Base-by-base conservation (phyloP, 1,139 yeast genomes). In the Blastobotrys malaysiensis region DNA sequence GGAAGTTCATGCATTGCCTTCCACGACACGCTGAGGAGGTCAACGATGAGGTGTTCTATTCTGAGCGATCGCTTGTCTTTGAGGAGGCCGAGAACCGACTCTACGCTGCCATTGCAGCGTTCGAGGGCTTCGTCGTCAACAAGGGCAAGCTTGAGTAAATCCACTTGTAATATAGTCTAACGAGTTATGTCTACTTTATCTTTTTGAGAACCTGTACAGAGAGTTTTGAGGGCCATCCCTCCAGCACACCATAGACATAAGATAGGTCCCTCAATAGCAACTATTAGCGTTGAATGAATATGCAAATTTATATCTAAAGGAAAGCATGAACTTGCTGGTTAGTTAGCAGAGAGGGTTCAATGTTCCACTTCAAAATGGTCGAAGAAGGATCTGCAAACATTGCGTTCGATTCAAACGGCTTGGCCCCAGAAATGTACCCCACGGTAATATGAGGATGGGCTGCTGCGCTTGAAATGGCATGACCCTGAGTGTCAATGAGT, bases 1-100 rank as follows among this genome's bases (percentile, higher is more conserved):
- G 93, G 88, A 88, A 82, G 69, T 93, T 93, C 71, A 90, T 93
- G 97, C 99, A 93, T 69, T 93, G 99, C 72, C 78, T 93, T 63
- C 99, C 99, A 59, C 85, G 99, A 73, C 96, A 93, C 64, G 79
- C 81, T 31, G 97, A 91, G 70, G 99, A 93, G 73, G 99, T 93
- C 47, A 79, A 83, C 46, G 99, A 93, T 69, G 96, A 87, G 48
- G 95, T 93, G 1, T 93, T 93, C 68, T 93, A 91, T 73, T 78
- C 91, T 52, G 83, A 84, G 39, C 80, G 85, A 60, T 88, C 97
- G 1, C 75, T 93, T 54, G 99, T 93, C 7, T 93, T 93, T 72
- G 85, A 84, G 62, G 97, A 93, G 73, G 99, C 97, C 43, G 99
- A 93, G 73, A 93, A 93, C 74, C 81, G 99, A 72, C 75, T 93